Evolutionary conservation across 2,329 filamentous ascomycete genomes (phyloP).

Genomic region (Pseudohalonectria lignicola): DNA sequence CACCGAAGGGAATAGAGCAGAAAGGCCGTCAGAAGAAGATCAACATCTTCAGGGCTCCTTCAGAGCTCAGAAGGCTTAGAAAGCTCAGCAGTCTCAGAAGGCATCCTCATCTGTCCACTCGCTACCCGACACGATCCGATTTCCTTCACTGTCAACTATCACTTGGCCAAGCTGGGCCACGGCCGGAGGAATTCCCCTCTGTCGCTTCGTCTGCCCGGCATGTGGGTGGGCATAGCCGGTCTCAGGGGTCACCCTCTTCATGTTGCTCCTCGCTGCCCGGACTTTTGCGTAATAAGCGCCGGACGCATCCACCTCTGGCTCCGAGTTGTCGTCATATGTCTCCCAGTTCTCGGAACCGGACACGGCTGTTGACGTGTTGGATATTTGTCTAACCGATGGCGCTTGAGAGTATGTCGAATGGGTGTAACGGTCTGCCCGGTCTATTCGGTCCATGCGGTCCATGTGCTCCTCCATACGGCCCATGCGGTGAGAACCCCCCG

Average conservation of each 20-base stretch:
- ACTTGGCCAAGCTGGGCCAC: constrained; percentile 30
- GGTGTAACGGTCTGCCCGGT: constrained; percentile 5
- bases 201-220: constrained; percentile 36
- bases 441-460: too few relatives aligned
- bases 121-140: constrained; percentile 51
- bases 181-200: constrained; percentile 40
- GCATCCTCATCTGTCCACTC: constrained; percentile 59
- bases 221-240: constrained; percentile 25
- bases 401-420: constrained; percentile 28
- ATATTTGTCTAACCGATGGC: constrained; percentile 52
- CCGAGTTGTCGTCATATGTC: constrained; percentile 79
- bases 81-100: too few relatives aligned
- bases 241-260: constrained; percentile 53
- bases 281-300: constrained; percentile 75
- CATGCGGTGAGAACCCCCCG: background rate
- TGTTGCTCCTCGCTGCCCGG: constrained; percentile 56
- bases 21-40: background rate
- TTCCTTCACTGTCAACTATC: constrained; percentile 46
- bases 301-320: constrained; percentile 62
- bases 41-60: too few relatives aligned
- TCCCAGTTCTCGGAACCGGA: constrained; percentile 96
- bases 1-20: too few relatives aligned
- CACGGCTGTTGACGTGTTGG: constrained; percentile 62
- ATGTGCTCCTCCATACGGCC: too few relatives aligned
- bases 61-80: background rate